phyloP scores from a whole-genome alignment of 192 early-diverging fungal genomes.

The Dissophora globulifera region DNA sequence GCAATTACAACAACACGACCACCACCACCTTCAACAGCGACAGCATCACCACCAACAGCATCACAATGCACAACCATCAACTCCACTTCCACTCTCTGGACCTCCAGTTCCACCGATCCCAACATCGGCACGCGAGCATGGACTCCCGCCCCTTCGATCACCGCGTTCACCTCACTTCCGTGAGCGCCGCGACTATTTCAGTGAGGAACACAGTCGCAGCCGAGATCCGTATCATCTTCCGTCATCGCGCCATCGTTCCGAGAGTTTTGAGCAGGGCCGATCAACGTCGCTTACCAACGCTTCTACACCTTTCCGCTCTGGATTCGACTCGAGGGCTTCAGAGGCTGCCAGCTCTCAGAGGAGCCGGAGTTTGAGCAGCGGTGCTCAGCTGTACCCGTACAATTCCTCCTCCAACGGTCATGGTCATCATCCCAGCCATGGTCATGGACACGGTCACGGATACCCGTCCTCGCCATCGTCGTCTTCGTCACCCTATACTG shows the following conservation, averaged over 20 bases:
- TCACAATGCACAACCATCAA: too few relatives aligned
- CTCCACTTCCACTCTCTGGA: not conserved
- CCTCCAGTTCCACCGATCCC: not conserved
- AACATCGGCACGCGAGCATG: conserved; percentile 5
- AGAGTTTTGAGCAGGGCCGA: conserved; percentile 44
- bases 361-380: conserved; percentile 43
- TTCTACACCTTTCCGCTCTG: conserved; percentile 35
- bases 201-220: too few relatives aligned
- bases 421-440: too few relatives aligned
- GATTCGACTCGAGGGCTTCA: conserved; percentile 20
- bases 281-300: conserved; percentile 48
- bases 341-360: conserved; percentile 38
- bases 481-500: conserved; percentile 2
- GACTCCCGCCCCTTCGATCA: conserved; percentile 29
- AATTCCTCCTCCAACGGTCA: not conserved
- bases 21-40: not conserved
- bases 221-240: conserved; percentile 30
- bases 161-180: conserved; percentile 40
- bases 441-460: too few relatives aligned
- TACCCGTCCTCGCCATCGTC: conserved; percentile 13
- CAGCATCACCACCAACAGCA: conserved; percentile 2
- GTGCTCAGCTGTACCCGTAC: conserved; percentile 42
- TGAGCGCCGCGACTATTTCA: conserved; percentile 20
- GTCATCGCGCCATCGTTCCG: conserved; percentile 31
- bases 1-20: not conserved